These are phyloP conservation scores for Lecanicillium sp. DNA, from an alignment of 2,329 filamentous ascomycete species.

Conservation along the genomic window DNA sequence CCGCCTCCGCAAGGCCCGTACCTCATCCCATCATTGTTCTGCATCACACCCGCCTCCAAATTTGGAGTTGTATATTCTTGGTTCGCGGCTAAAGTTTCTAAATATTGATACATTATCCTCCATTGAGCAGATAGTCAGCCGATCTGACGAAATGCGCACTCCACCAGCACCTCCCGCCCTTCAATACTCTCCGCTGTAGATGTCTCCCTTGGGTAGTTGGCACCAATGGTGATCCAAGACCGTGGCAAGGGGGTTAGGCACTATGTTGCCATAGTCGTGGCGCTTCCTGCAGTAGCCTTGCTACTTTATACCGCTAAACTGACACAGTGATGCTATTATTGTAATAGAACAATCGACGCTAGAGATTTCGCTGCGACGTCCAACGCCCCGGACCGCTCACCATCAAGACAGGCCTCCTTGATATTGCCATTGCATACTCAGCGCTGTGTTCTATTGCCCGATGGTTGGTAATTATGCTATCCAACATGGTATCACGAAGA, in stretches of 20 bases:
- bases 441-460: neutral
- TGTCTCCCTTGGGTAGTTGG: neutral
- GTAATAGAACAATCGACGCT: neutral
- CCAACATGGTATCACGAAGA: neutral
- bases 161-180: neutral
- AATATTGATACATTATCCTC: neutral
- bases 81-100: neutral
- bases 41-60: neutral
- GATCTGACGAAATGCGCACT: neutral
- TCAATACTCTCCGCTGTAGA: neutral
- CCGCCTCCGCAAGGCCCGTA: neutral
- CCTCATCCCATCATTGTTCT: neutral
- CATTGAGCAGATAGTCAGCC: too few species aligned
- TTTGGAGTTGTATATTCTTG: neutral
- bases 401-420: constrained; percentile 10
- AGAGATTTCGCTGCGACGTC: neutral
- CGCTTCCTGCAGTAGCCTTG: neutral
- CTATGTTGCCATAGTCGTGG: neutral
- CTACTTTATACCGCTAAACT: neutral
- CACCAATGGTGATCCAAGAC: neutral
- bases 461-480: neutral
- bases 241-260: neutral
- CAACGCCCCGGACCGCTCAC: neutral
- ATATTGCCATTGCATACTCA: constrained; percentile 16
- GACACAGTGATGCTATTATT: neutral